Conservation (phyloP, 2,329 filamentous ascomycete species). For the Calonectria fujianensis region DNA sequence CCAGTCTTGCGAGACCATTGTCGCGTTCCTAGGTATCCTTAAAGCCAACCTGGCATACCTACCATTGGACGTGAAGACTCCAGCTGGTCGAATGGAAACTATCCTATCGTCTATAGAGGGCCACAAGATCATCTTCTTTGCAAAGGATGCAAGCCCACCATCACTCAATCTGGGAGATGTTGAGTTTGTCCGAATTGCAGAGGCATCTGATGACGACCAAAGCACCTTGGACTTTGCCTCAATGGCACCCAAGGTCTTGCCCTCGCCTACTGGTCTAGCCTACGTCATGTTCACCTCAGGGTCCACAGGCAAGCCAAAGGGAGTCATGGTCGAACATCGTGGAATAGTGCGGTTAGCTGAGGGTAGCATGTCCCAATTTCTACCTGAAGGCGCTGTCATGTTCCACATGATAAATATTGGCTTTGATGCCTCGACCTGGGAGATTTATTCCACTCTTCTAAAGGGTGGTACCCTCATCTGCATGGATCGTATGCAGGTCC, state of each 20-base stretch:
- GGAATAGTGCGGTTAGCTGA: conserved; percentile 32
- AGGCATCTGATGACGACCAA: neutral
- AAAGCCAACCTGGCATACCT: conserved; percentile 55
- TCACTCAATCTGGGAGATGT: neutral
- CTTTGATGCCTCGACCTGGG: neutral
- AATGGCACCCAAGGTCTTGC: neutral
- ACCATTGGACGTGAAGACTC: conserved; percentile 37
- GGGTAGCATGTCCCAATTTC: conserved; percentile 39
- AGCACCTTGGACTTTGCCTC: no score
- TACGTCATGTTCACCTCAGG: conserved; percentile 54
- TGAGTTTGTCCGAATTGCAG: conserved; percentile 2
- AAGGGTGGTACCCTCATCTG: neutral
- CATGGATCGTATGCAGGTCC: neutral
- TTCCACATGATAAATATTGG: conserved; percentile 44
- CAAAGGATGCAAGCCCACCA: neutral
- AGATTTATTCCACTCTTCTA: neutral
- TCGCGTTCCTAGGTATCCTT: conserved; percentile 52
- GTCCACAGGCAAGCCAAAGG: conserved; percentile 53
- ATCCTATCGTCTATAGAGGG: conserved; percentile 37
- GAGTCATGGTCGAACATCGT: conserved; percentile 42
- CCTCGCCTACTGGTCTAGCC: conserved; percentile 11
- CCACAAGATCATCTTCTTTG: conserved; percentile 34
- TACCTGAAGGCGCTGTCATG: conserved; percentile 1
- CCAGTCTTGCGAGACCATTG: conserved; percentile 41
- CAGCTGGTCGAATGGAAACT: conserved; percentile 21